phyloP scores from a whole-genome alignment of 208 protist genomes.

The Acanthamoeba lugdunensis region DNA sequence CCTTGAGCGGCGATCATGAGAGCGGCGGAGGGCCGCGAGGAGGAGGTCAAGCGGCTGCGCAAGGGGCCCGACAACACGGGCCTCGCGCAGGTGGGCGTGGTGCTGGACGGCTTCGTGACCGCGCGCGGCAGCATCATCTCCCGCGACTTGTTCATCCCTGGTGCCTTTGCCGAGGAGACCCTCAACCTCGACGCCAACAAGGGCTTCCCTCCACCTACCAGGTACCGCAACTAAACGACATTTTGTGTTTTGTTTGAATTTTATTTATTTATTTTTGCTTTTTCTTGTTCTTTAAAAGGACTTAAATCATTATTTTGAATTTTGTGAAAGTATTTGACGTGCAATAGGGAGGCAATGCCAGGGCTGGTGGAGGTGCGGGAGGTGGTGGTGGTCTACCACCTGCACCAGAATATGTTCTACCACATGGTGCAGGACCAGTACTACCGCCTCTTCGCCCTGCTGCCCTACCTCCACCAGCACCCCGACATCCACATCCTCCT shows the following conservation, averaged over 20 bases:
- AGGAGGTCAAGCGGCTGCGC: conserved; percentile 4
- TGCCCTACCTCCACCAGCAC: background rate
- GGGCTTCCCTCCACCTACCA: background rate
- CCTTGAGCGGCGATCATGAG: background rate
- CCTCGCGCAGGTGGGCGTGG: background rate
- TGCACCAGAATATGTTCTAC: background rate
- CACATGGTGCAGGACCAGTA: conserved; percentile 24
- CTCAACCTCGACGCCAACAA: background rate
- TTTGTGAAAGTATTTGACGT: background rate
- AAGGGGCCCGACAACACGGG: background rate
- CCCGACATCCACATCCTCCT: background rate
- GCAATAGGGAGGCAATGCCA: background rate
- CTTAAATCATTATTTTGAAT: no score
- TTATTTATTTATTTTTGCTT: no score
- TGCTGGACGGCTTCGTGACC: conserved; percentile 8
- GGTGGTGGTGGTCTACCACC: background rate
- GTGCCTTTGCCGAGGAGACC: background rate
- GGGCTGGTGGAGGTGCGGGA: background rate
- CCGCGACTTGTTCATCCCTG: background rate
- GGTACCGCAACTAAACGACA: no score
- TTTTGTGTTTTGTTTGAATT: no score
- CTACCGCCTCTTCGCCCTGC: background rate
- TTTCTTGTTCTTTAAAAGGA: no score
- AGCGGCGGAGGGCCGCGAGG: background rate
- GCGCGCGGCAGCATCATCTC: background rate